Base-by-base conservation (phyloP, 345 rosid species). In the Durio zibethinus region DNA sequence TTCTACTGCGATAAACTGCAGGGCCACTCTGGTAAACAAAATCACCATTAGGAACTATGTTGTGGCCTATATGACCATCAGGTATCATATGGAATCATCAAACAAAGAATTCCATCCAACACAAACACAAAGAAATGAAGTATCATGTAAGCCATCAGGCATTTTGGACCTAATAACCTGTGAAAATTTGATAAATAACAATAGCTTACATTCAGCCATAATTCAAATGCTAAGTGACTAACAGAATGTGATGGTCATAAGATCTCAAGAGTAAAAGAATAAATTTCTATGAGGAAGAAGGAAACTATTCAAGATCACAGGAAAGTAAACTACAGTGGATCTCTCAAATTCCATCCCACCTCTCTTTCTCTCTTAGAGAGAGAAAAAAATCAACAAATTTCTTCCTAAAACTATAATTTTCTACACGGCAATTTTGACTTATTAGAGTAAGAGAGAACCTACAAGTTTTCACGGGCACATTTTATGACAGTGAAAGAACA, bases 1-100 rank as follows among this genome's bases (percentile, higher is more conserved):
- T 91, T 83, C 93, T 87, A 78, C 93, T 96, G 10, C 97, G 92
- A 57, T 76, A 89, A 71, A 88, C 74, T 59, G 90, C 83, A 54
- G 94, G 97, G 73, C 92, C 91, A 42, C 78, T 79, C 99, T 96
- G 53, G 31, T 72, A 80, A 81, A 84, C 29, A 84, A 79, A 84
- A 79, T 15, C 56, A 60, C 50, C 12, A 74, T 60, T 72, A 62
- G 36, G 57, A 63, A 59, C 23, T 42, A 72, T 5, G 56, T 23
- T 36, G 11, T 27, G 50, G 54, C 12, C 33, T 43, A 57, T n/a
- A 12, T 38, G 15, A 63, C 40, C 68, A 76, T 52, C 10, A 50
- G 25, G 45, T 60, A 7, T 35, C 48, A 52, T 36, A 50, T 45
- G 52, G 3, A 4, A 74, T 23, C 50, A 48, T 72, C 10, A 45